A percentile compares a stretch with the other conserved stretches of the same genome.
These are phyloP conservation scores for Ulota crispa DNA, from an alignment of 225 moss, liverwort and hornwort species.

Conservation along the genomic window DNA sequence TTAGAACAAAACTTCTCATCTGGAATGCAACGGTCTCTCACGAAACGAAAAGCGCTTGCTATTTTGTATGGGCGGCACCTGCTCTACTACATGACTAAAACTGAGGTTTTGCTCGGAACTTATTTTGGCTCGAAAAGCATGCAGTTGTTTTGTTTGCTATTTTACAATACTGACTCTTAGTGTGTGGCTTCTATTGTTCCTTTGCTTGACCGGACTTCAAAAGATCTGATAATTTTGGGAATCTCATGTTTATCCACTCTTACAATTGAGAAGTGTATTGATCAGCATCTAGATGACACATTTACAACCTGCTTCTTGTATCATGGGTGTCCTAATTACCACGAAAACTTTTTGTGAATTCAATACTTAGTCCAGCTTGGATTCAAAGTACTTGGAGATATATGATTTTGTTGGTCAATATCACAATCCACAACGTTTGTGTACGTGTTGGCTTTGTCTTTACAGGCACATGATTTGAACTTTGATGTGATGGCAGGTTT, in stretches of 20 bases:
- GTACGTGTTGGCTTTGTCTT: constrained; percentile 17
- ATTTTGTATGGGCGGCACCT: constrained; percentile 80
- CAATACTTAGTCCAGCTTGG: background rate
- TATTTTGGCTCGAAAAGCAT: background rate
- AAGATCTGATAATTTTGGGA: background rate
- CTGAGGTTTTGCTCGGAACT: constrained; percentile 52
- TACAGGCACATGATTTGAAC: background rate
- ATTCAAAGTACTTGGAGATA: background rate
- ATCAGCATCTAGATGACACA: background rate
- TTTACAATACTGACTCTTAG: background rate
- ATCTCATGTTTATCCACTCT: background rate
- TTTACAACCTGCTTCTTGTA: background rate
- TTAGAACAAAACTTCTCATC: constrained; percentile 83
- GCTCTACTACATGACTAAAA: constrained; percentile 76
- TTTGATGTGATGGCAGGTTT: constrained; percentile 55
- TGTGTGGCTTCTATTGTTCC: background rate
- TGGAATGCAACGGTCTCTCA: constrained; percentile 83
- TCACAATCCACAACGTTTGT: background rate
- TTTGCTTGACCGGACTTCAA: background rate
- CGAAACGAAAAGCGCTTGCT: constrained; percentile 75
- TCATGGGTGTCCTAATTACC: background rate
- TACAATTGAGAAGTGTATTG: background rate
- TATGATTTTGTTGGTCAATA: background rate
- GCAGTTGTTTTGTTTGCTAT: constrained; percentile 4
- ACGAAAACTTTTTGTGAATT: background rate